phyloP scores from a whole-genome alignment of 306 rosid species.

The Vigna unguiculata region DNA sequence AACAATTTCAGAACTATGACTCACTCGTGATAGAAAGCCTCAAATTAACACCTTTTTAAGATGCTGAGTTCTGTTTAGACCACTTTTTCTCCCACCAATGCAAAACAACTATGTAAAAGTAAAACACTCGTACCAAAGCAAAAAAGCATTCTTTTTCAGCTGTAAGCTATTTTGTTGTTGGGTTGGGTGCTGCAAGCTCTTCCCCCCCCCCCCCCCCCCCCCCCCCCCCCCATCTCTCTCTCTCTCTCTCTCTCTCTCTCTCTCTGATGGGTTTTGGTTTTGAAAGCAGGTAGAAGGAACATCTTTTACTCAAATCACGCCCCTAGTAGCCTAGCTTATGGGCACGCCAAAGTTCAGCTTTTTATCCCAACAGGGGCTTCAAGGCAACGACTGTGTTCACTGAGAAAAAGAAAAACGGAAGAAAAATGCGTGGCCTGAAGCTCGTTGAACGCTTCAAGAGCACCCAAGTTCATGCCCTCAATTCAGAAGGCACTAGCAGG shows the following conservation, averaged over 20 bases:
- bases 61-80: not conserved
- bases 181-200: not conserved
- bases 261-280: conserved; percentile 2
- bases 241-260: not conserved
- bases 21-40: conserved; percentile 27
- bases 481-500: conserved; percentile 1
- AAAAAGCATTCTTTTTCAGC: conserved; percentile 12
- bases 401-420: conserved; percentile 3
- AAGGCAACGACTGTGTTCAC: conserved; percentile 17
- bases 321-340: conserved; percentile 18
- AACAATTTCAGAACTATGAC: not conserved
- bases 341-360: conserved; percentile 38
- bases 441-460: conserved; percentile 66
- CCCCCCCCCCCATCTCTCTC: no score
- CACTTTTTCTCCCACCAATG: conserved; percentile 19
- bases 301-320: conserved; percentile 16
- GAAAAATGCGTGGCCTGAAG: conserved; percentile 65
- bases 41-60: conserved; percentile 4
- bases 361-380: conserved; percentile 24
- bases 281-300: conserved; percentile 21
- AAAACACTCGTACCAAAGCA: conserved; percentile 1
- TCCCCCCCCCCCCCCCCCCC: no score
- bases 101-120: conserved; percentile 5
- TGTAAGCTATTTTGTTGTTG: conserved; percentile 10
- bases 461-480: conserved; percentile 71